Base-by-base conservation (phyloP, 768 basidiomycete genomes). In the Paxillus involutus region DNA sequence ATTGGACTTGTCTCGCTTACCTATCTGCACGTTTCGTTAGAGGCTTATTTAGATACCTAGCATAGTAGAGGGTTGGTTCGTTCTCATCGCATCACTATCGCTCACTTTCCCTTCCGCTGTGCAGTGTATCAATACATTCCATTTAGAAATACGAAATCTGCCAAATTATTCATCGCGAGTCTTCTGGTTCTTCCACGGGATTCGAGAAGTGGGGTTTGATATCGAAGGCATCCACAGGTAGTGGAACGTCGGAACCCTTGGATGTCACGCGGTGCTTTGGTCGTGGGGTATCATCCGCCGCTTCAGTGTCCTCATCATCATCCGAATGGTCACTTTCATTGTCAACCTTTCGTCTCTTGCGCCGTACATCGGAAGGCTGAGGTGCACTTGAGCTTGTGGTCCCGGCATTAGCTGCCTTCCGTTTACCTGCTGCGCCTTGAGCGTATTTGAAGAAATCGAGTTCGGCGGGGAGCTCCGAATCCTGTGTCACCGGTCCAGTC, bases 401-500 rank as follows among this genome's bases (percentile, higher is more conserved):
- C 33, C 57, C 56, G 41, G 56, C 49, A 60, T 55, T 49, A 26
- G 49, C 62, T 17, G 59, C 60, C 65, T 84, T 85, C 50, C 84
- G 79, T 65, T 89, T 88, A 33, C 65, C 70, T 8, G 73, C 59
- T 16, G 74, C 75, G 24, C 78, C 80, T 57, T 84, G 79, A 3
- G 89, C 85, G 57, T 92, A 93, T 62, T 5, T 26, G 26, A 26
- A 26, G 71, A 96, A 95, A 69, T 98, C 93, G 7, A 98, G 79
- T 63, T 89, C 91, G 2, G 76, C 60, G 2, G 89, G 94, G 43
- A 94, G 79, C 53, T 80, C 81, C 9, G 72, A 75, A n/a, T 72
- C 71, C n/a, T 64, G 63, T 2, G 53, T 59, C 49, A 53, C 65
- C 11, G 62, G 53, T 14, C 55, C 56, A 30, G 65, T 52, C 57